phyloP scores from a whole-genome alignment of 202 grass and related monocot species.

The Miscanthus sacchariflorus region DNA sequence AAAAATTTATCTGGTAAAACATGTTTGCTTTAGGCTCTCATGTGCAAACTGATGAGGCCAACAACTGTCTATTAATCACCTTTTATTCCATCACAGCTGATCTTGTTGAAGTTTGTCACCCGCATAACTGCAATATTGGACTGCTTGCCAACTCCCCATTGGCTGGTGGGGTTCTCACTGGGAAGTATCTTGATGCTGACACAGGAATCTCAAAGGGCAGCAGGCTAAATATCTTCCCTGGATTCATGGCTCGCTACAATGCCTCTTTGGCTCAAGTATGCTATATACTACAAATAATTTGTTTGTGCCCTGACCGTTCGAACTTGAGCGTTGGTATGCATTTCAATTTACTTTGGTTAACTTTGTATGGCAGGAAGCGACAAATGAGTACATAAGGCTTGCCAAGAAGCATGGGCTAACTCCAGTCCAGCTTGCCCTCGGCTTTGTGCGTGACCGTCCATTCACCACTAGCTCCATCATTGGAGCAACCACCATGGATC shows the following conservation, averaged over 20 bases:
- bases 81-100: conserved; percentile 62
- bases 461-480: conserved; percentile 83
- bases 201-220: conserved; percentile 52
- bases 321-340: neutral
- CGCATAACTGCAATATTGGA: conserved; percentile 84
- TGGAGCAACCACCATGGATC: conserved; percentile 80
- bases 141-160: conserved; percentile 90
- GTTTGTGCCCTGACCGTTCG: neutral
- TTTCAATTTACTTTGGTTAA: neutral
- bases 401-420: conserved; percentile 79
- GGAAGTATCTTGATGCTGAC: conserved; percentile 81
- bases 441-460: conserved; percentile 77
- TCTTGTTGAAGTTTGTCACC: conserved; percentile 93
- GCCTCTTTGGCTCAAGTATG: conserved; percentile 80
- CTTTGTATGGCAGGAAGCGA: conserved; percentile 67
- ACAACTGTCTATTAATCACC: conserved; percentile 18
- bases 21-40: neutral
- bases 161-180: conserved; percentile 82
- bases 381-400: conserved; percentile 64
- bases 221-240: conserved; percentile 86
- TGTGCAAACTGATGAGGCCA: neutral
- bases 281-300: neutral
- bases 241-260: conserved; percentile 92
- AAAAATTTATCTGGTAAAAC: conserved; percentile 1
- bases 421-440: conserved; percentile 81